A percentile compares a stretch with the other conserved stretches of the same genome.
phyloP scores from a whole-genome alignment of 2,329 filamentous ascomycete genomes.

The Colletotrichum musae region DNA sequence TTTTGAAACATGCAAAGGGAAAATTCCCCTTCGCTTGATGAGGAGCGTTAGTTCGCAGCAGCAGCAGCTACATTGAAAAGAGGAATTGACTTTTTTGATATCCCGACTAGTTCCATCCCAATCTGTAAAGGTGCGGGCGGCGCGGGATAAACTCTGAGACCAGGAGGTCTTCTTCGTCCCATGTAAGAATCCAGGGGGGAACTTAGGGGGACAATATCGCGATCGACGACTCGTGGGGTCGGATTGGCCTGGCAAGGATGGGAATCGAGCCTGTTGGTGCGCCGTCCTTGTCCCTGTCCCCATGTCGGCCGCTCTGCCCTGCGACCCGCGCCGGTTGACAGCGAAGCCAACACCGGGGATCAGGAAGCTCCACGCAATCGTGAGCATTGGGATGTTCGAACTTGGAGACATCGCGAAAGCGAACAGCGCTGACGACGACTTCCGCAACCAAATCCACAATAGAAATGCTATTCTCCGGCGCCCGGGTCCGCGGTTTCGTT shows the following conservation, averaged over 20 bases:
- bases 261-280: background rate
- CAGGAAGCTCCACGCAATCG: too few relatives aligned
- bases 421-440: slow-evolving; percentile 4
- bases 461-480: slow-evolving; percentile 12
- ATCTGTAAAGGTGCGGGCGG: slow-evolving; percentile 31
- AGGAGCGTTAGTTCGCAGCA: too few relatives aligned
- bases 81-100: slow-evolving; percentile 14
- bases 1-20: slow-evolving; percentile 26
- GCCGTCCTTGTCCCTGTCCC: background rate
- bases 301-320: background rate
- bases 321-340: background rate
- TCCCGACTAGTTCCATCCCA: background rate
- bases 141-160: slow-evolving; percentile 23
- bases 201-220: background rate
- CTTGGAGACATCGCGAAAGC: background rate
- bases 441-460: background rate
- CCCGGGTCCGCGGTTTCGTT: too few relatives aligned
- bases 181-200: background rate
- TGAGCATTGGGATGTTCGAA: too few relatives aligned
- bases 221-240: slow-evolving; percentile 27
- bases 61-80: background rate
- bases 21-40: slow-evolving; percentile 13
- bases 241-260: background rate
- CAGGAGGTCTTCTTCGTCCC: slow-evolving; percentile 21
- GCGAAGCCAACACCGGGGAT: background rate